Evolutionary conservation across 1,284 basidiomycete species (phyloP).

Genomic region (Erythrobasidium hasegawianum): DNA sequence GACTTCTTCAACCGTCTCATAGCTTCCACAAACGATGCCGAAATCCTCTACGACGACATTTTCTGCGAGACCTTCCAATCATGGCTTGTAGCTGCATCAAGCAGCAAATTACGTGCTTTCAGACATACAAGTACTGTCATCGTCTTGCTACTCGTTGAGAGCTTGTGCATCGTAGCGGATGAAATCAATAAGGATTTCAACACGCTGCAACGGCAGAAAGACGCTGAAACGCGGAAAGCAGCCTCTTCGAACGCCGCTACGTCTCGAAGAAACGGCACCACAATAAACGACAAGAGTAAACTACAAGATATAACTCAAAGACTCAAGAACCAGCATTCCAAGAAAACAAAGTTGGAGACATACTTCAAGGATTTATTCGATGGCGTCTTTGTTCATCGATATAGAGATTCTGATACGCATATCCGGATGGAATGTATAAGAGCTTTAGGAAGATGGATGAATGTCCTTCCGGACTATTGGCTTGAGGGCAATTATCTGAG

Average conservation of each 20-base stretch:
- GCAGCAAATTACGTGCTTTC: slow-evolving; percentile 89
- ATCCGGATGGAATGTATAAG: slow-evolving; percentile 91
- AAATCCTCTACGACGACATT: slow-evolving; percentile 65
- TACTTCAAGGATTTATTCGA: slow-evolving; percentile 85
- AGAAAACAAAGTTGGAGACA: slow-evolving; percentile 69
- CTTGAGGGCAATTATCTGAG: slow-evolving; percentile 79
- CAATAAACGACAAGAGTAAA: slow-evolving; percentile 55
- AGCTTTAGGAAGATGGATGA: slow-evolving; percentile 88
- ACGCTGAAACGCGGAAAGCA: slow-evolving; percentile 63
- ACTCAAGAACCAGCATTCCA: slow-evolving; percentile 67
- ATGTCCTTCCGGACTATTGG: slow-evolving; percentile 79
- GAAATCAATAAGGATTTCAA: slow-evolving; percentile 80
- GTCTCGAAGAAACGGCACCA: slow-evolving; percentile 45
- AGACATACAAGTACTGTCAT: slow-evolving; percentile 92
- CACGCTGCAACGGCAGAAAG: slow-evolving; percentile 72
- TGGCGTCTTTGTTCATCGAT: slow-evolving; percentile 92
- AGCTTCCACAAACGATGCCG: slow-evolving; percentile 64
- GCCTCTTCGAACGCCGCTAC: slow-evolving; percentile 43
- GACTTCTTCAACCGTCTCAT: slow-evolving; percentile 70
- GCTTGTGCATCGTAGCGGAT: slow-evolving; percentile 77
- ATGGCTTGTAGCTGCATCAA: slow-evolving; percentile 92
- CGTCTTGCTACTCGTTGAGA: slow-evolving; percentile 78
- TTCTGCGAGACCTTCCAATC: slow-evolving; percentile 76
- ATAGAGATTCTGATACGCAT: slow-evolving; percentile 83
- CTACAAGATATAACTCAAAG: slow-evolving; percentile 72